A percentile compares a stretch with the other conserved stretches of the same genome.
Conservation (phyloP, 148 eudicot species). For the Amaranthus palmeri region DNA sequence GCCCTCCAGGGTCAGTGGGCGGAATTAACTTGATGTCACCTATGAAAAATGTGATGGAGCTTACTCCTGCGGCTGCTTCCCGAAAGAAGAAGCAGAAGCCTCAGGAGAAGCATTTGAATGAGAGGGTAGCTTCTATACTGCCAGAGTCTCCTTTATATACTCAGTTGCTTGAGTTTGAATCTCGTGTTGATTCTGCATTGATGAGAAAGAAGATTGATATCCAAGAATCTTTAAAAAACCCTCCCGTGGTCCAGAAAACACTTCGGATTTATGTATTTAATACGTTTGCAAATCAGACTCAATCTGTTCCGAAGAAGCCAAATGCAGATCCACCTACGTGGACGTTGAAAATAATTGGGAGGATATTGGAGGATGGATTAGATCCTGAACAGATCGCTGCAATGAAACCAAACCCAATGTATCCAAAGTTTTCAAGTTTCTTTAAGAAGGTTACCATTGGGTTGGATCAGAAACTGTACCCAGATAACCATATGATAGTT, state of each 20-base stretch:
- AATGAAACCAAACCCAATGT: constrained; percentile 56
- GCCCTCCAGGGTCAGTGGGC: constrained; percentile 51
- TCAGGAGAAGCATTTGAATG: constrained; percentile 66
- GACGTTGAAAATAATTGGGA: constrained; percentile 83
- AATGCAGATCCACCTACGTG: constrained; percentile 82
- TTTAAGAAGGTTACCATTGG: constrained; percentile 71
- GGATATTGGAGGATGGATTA: constrained; percentile 80
- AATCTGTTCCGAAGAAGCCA: constrained; percentile 56
- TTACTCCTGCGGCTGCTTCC: constrained; percentile 47
- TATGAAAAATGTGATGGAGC: constrained; percentile 57
- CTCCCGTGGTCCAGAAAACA: constrained; percentile 73
- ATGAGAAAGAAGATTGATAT: constrained; percentile 78
- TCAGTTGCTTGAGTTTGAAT: constrained; percentile 90
- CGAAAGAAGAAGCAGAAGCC: constrained; percentile 80
- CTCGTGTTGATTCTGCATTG: constrained; percentile 85
- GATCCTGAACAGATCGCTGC: constrained; percentile 71
- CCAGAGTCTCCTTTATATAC: constrained; percentile 90
- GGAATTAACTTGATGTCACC: constrained; percentile 42
- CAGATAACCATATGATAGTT: constrained; percentile 74
- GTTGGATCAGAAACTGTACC: constrained; percentile 77
- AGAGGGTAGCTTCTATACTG: constrained; percentile 65
- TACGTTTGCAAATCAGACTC: constrained; percentile 70
- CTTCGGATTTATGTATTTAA: constrained; percentile 85
- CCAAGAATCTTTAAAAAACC: constrained; percentile 78
- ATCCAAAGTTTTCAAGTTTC: constrained; percentile 82